These are phyloP conservation scores for Silene vulgaris DNA, from an alignment of 179 eudicot genomes.

Conservation along the genomic window DNA sequence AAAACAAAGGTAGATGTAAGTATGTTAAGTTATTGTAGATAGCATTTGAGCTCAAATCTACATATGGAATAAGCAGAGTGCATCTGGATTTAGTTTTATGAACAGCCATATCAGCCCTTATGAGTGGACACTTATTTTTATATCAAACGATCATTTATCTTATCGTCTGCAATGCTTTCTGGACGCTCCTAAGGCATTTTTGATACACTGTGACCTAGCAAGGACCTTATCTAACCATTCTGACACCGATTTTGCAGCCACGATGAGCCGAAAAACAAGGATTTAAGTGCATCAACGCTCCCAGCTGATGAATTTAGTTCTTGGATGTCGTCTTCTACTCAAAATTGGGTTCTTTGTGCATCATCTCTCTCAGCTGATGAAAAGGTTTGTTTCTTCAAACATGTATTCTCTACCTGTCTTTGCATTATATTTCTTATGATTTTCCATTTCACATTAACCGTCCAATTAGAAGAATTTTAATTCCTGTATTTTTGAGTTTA, in stretches of 20 bases:
- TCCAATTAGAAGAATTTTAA: background rate
- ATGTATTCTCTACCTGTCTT: background rate
- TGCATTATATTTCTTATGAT: background rate
- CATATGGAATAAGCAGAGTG: too few relatives aligned
- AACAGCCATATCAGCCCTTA: background rate
- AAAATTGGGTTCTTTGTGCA: conserved; percentile 71
- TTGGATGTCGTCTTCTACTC: conserved; percentile 36
- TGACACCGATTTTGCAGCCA: conserved; percentile 19
- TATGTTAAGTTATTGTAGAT: too few relatives aligned
- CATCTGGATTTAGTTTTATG: background rate
- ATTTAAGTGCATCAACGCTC: conserved; percentile 2
- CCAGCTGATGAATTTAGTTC: conserved; percentile 20
- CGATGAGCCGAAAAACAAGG: conserved; percentile 27
- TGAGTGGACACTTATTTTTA: too few relatives aligned
- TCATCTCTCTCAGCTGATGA: conserved; percentile 77
- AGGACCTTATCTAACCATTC: background rate
- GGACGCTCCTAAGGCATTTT: background rate
- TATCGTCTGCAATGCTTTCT: background rate
- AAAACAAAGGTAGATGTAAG: too few relatives aligned
- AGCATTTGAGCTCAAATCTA: background rate
- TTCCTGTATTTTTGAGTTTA: background rate
- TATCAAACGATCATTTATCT: background rate
- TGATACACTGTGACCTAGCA: background rate
- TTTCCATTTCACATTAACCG: background rate
- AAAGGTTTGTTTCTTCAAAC: conserved; percentile 48